Base-by-base conservation (phyloP, 2,329 filamentous ascomycete species). In the Seiridium cupressi region DNA sequence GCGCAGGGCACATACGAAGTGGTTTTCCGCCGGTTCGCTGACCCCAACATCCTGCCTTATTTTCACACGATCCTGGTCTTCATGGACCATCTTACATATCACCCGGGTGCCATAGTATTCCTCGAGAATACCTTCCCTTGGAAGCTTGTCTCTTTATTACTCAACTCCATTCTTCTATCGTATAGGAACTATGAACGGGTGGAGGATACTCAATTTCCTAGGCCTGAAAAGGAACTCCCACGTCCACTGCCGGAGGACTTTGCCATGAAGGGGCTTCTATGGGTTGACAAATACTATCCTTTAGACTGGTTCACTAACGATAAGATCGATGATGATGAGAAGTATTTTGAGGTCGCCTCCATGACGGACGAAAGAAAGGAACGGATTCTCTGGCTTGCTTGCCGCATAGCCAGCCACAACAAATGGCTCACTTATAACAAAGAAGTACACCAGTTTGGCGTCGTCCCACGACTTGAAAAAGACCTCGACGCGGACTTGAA, bases 181-280 rank as follows among this genome's bases (percentile, higher is more conserved):
- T 72, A 66, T 13, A 59, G 72, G 3, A 48, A 64, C 1, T 68
- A 73, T 49, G 63, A 68, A 3, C 69, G 77, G 34, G 73, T 85
- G 61, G 73, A 75, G 38, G 75, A 68, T 36, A 70, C 68, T 1
- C 67, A 73, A 0, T 87, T 90, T 60, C 83, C 84, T 0, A 68
- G 73, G 1, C 75, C 76, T 2, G 77, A 77, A 2, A 76, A 75
- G 44, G 72, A 77, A 36, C 73, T 78, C 0, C 78, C 78, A 1
- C 76, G 81, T 1, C 88, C 89, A 0, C 70, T 92, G 0, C 87
- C 88, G 0, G 90, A 92, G 54, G 90, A 93, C 62, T 91, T 85
- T 64, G 79, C 84, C 0, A 80, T 91, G 59, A 79, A 87, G 1
- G 89, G 89, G 0, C 74, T 90, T 1, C 70, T 86, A 1, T 91